Percentiles rank a stretch among this genome's conserved stretches.
phyloP scores from a whole-genome alignment of 148 eudicot genomes.

The Limonium bicolor region DNA sequence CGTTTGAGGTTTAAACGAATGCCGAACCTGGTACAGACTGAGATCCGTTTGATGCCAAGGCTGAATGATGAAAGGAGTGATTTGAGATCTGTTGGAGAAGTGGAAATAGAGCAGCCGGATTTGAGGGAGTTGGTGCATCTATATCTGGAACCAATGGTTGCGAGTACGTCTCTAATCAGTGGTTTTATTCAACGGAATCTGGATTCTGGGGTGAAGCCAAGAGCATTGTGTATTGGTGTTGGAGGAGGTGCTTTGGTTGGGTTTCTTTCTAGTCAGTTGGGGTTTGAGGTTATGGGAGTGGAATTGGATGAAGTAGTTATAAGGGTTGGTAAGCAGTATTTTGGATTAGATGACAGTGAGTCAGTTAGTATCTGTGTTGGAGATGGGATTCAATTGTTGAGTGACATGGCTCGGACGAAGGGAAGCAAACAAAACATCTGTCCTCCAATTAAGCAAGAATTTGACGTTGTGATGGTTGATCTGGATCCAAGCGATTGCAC shows the following conservation, averaged over 20 bases:
- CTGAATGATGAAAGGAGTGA: constrained; percentile 1
- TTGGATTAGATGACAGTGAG: constrained; percentile 33
- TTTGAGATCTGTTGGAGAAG: constrained; percentile 5
- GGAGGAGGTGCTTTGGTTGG: constrained; percentile 85
- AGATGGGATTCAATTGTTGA: constrained; percentile 42
- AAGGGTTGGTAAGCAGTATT: constrained; percentile 33
- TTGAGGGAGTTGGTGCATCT: constrained; percentile 43
- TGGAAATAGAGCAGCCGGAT: constrained; percentile 18
- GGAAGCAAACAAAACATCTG: background rate
- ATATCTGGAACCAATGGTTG: constrained; percentile 83
- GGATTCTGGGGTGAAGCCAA: constrained; percentile 26
- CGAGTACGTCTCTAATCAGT: constrained; percentile 37
- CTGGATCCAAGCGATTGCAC: constrained; percentile 62
- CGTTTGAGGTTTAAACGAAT: constrained; percentile 88
- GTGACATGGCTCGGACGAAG: too few relatives aligned
- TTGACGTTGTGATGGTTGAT: constrained; percentile 82
- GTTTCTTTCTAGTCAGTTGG: constrained; percentile 33
- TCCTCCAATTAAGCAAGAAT: constrained; percentile 9
- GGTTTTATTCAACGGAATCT: constrained; percentile 19
- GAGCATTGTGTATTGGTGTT: constrained; percentile 69
- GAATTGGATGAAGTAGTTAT: constrained; percentile 68
- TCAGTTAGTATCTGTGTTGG: constrained; percentile 24
- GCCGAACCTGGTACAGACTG: constrained; percentile 76
- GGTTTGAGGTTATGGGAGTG: constrained; percentile 58
- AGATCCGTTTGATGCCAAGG: constrained; percentile 31